These are phyloP conservation scores for Rhodotorula babjevae DNA, from an alignment of 768 basidiomycete species.

Conservation along the genomic window DNA sequence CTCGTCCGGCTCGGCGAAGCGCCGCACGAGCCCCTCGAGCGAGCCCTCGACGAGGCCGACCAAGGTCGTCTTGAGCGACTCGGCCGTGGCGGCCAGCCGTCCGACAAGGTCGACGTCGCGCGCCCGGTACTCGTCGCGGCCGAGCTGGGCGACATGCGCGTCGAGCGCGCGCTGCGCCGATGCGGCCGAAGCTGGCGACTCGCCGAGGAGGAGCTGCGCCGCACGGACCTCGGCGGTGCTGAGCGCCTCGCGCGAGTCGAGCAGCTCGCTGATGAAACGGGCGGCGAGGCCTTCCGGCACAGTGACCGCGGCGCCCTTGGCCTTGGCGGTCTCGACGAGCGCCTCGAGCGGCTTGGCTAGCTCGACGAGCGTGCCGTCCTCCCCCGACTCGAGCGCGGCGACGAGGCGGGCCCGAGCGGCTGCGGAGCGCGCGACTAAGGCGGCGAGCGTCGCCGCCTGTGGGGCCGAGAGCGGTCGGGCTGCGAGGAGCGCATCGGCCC, in stretches of 20 bases:
- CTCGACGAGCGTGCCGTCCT: background rate
- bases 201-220: background rate
- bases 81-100: background rate
- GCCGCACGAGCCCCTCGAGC: conserved; percentile 11
- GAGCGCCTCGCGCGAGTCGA: background rate
- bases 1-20: conserved; percentile 21
- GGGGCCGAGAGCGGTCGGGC: background rate
- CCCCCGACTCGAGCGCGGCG: background rate
- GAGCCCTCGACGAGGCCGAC: conserved; percentile 7
- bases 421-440: conserved; percentile 20
- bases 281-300: background rate
- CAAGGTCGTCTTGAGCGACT: background rate
- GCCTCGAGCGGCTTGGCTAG: conserved; percentile 16
- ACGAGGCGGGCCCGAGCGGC: conserved; percentile 10
- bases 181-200: background rate
- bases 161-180: background rate
- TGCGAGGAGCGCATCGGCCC: conserved; percentile 25
- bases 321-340: conserved; percentile 16
- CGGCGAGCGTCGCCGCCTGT: conserved; percentile 8
- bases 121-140: conserved; percentile 13
- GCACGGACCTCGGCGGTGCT: background rate
- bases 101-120: conserved; percentile 7
- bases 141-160: conserved; percentile 4
- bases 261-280: background rate
- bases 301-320: background rate